Evolutionary conservation across 208 protist species (phyloP).

Genomic region (Acanthamoeba triangularis): DNA sequence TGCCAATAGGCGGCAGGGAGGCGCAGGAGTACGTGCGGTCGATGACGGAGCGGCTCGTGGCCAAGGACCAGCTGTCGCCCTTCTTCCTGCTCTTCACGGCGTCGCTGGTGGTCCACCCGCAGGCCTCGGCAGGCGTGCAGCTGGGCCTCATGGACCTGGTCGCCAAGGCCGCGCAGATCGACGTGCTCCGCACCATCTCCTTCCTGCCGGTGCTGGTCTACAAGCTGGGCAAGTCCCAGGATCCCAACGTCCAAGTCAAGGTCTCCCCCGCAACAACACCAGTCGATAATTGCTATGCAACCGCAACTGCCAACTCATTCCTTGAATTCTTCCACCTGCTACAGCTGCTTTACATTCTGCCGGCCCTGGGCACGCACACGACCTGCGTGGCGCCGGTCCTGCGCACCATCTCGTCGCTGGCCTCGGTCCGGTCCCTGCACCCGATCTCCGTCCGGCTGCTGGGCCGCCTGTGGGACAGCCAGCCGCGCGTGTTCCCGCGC

Average conservation of each 20-base stretch:
- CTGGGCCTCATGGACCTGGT: slow-evolving; percentile 38
- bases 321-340: neutral
- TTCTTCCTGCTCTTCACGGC: slow-evolving; percentile 34
- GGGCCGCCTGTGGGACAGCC: slow-evolving; percentile 30
- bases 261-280: neutral
- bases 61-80: slow-evolving; percentile 13
- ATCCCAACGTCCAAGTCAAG: slow-evolving; percentile 34
- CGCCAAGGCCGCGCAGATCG: neutral
- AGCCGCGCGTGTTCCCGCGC: slow-evolving; percentile 27
- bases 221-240: slow-evolving; percentile 58
- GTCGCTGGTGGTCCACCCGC: neutral
- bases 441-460: slow-evolving; percentile 38
- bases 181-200: neutral
- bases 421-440: neutral
- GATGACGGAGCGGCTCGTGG: neutral
- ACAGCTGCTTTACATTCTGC: slow-evolving; percentile 37
- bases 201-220: slow-evolving; percentile 42
- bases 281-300: neutral
- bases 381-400: slow-evolving; percentile 41
- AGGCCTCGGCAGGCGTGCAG: neutral
- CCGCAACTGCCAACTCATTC: neutral
- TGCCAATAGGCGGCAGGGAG: neutral
- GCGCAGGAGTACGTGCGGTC: neutral
- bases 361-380: slow-evolving; percentile 16
- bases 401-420: slow-evolving; percentile 13